Evolutionary conservation across 2,329 filamentous ascomycete species (phyloP), one percentile per base, ranked within the genome.

Genomic region (Trichoderma arundinaceum): DNA sequence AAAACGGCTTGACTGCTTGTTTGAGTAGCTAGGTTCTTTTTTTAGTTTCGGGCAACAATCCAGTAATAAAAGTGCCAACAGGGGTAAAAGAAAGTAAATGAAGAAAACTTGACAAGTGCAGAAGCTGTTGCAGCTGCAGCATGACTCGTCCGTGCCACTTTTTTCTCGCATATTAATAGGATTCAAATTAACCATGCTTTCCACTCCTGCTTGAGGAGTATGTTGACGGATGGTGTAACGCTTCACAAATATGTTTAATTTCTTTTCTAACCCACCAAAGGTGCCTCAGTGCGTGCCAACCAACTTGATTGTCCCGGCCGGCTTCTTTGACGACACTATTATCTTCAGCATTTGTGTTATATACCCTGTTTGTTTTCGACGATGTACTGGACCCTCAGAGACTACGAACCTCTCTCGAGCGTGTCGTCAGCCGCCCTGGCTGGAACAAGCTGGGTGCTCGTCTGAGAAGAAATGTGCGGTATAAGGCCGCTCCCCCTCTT

Each of bases 401-500:
- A 51, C 73, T 84, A 1, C 71, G 73, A 1, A 61, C 49, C 5
- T 70, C 80, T 0, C 71, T 84, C 1, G 70, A 72, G 9, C 71
- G 68, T 13, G 70, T 84, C 13, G 67, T 84, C 7, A 74, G 79
- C 12, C 77, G 75, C 7, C 79, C 77, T 1, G 79, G 79, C 39
- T 84, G 82, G 82, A 76, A 75, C 33, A 81, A 81, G 66, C 68
- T 84, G 1, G 81, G 80, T 0, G 82, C 80, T 6, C 76, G 82
- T 5, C 67, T 84, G n/a, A 58, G 38, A 32, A 49, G 58, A n/a
- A 66, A 61, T 41, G 65, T 67, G 43, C 10, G 44, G 3, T 5
- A 48, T 12, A 64, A 43, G 19, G 72, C 17, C 12, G 12, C 53
- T 28, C 38, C 44, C 77, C 75, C 60, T 76, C 33, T 9, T 5